phyloP scores from a whole-genome alignment of 2,329 filamentous ascomycete genomes.

The Fusarium lyarnte region DNA sequence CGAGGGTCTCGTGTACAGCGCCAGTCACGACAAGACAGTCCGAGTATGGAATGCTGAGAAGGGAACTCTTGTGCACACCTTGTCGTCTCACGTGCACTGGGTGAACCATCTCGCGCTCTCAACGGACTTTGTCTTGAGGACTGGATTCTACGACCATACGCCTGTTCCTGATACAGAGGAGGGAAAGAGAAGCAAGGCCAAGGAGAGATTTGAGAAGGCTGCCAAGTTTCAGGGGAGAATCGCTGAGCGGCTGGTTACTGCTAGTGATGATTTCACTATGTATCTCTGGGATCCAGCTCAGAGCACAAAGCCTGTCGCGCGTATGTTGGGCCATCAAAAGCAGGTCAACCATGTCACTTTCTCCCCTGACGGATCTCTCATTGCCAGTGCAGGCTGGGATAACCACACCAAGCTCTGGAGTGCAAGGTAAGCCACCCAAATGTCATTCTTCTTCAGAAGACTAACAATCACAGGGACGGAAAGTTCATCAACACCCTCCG shows the following conservation, averaged over 20 bases:
- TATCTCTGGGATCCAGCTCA: slow-evolving; percentile 89
- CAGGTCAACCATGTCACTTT: slow-evolving; percentile 96
- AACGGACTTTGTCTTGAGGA: slow-evolving; percentile 89
- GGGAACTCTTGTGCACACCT: slow-evolving; percentile 81
- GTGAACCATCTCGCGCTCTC: slow-evolving; percentile 95
- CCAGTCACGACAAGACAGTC: slow-evolving; percentile 90
- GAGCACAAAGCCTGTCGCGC: slow-evolving; percentile 84
- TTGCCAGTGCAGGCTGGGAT: slow-evolving; percentile 91
- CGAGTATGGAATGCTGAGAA: slow-evolving; percentile 87
- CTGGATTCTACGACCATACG: slow-evolving; percentile 86
- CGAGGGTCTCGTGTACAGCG: slow-evolving; percentile 83
- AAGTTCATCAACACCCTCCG: slow-evolving; percentile 88
- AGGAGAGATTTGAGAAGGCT: slow-evolving; percentile 85
- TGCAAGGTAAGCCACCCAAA: slow-evolving; percentile 62
- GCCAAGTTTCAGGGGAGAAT: slow-evolving; percentile 79
- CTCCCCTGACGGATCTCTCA: slow-evolving; percentile 86
- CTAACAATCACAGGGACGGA: slow-evolving; percentile 59
- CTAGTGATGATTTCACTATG: slow-evolving; percentile 95
- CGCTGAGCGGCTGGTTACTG: slow-evolving; percentile 86
- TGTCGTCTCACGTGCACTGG: slow-evolving; percentile 89
- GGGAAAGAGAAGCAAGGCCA: slow-evolving; percentile 78
- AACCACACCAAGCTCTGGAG: slow-evolving; percentile 96
- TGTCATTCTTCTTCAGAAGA: not conserved
- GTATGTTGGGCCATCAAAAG: slow-evolving; percentile 94
- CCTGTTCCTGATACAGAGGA: slow-evolving; percentile 73